Evolutionary conservation across 352 stramenopile genomes (phyloP).

Genomic region (Globisporangium nodosum): DNA sequence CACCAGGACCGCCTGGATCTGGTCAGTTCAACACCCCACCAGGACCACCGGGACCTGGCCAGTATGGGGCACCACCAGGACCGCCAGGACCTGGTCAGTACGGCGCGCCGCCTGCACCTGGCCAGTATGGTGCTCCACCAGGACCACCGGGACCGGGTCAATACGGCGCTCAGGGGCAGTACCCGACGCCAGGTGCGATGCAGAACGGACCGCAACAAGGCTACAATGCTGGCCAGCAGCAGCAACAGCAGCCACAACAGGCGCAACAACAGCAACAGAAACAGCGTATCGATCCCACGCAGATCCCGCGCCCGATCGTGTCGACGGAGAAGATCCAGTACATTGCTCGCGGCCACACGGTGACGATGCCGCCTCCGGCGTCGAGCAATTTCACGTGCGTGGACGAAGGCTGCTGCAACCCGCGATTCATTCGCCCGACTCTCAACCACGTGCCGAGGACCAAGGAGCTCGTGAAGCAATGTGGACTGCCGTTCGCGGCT

Average conservation of each 20-base stretch:
- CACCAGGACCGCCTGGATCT: constrained; percentile 6
- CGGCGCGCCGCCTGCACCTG: neutral
- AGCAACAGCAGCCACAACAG: constrained; percentile 28
- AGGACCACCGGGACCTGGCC: constrained; percentile 7
- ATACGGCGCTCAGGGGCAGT: constrained; percentile 12
- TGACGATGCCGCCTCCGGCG: constrained; percentile 73
- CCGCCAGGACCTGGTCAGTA: neutral
- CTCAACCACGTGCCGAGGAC: constrained; percentile 77
- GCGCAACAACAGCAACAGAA: constrained; percentile 42
- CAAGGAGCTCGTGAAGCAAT: constrained; percentile 75
- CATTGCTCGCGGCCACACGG: constrained; percentile 69
- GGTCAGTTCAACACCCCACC: constrained; percentile 2
- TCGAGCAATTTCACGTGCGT: constrained; percentile 80
- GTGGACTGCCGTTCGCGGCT: constrained; percentile 68
- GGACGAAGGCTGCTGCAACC: constrained; percentile 84
- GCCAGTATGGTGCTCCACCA: constrained; percentile 6
- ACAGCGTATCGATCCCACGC: constrained; percentile 83
- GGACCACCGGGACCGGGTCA: constrained; percentile 15
- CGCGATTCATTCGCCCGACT: constrained; percentile 86
- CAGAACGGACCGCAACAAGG: constrained; percentile 8
- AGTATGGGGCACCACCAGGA: constrained; percentile 9
- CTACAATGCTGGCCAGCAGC: constrained; percentile 9
- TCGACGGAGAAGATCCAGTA: constrained; percentile 65
- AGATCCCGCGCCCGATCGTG: constrained; percentile 81
- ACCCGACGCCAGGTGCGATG: constrained; percentile 9